phyloP scores from a whole-genome alignment of 2,329 filamentous ascomycete species.

The Pezicula radicicola region DNA sequence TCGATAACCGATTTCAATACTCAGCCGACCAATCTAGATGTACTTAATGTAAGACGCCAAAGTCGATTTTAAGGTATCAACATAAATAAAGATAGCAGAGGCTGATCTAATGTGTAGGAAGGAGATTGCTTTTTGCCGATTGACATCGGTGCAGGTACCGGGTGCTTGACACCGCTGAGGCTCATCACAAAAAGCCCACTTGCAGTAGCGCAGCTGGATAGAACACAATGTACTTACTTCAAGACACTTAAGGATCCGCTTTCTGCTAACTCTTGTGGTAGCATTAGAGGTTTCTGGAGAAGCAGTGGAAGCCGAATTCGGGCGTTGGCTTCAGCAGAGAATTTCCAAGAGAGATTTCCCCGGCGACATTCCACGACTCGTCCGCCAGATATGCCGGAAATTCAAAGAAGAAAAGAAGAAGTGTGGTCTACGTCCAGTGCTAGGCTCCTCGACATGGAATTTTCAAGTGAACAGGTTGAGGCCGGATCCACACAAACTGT shows the following conservation, averaged over 20 bases:
- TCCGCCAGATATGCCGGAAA: constrained; percentile 4
- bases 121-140: constrained; percentile 6
- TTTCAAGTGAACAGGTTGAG: neutral
- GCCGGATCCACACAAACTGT: too few relatives aligned
- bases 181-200: constrained; percentile 9
- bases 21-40: too few relatives aligned
- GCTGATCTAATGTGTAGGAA: neutral
- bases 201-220: constrained; percentile 5
- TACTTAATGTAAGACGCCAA: too few relatives aligned
- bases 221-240: constrained; percentile 1
- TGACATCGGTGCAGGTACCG: constrained; percentile 13
- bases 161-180: constrained; percentile 7
- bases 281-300: constrained; percentile 8
- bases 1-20: too few relatives aligned
- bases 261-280: neutral
- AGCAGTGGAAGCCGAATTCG: constrained; percentile 11
- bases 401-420: constrained; percentile 12
- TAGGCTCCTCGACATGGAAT: neutral
- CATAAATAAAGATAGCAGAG: too few relatives aligned
- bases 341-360: constrained; percentile 2
- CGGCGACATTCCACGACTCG: constrained; percentile 1
- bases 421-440: constrained; percentile 1
- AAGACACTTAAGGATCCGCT: neutral
- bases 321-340: neutral
- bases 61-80: too few relatives aligned